Evolutionary conservation across 2,329 filamentous ascomycete species (phyloP).

Genomic region (Aspergillus piperis): DNA sequence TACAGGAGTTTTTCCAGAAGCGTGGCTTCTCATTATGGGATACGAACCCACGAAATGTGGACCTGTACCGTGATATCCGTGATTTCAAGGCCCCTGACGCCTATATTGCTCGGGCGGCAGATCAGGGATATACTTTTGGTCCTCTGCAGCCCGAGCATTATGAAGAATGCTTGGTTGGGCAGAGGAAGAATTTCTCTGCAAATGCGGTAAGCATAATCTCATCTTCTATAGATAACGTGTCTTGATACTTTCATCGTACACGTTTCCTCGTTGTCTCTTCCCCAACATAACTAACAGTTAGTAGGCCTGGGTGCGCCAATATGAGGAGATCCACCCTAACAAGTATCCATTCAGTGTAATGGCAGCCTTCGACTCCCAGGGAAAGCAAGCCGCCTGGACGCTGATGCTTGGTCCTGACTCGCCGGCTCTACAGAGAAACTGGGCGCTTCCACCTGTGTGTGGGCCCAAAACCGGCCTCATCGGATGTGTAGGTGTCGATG

Average conservation of each 20-base stretch:
- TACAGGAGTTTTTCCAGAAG: constrained; percentile 45
- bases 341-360: constrained; percentile 45
- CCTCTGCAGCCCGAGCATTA: constrained; percentile 40
- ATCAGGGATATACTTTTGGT: constrained; percentile 39
- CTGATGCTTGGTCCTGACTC: constrained; percentile 44
- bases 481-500: constrained; percentile 48
- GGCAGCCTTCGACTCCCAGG: constrained; percentile 42
- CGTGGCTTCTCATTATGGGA: constrained; percentile 40
- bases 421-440: constrained; percentile 33
- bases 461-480: constrained; percentile 47
- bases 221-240: too few species aligned
- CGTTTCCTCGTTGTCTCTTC: too few species aligned
- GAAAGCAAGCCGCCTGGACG: constrained; percentile 48
- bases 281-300: too few species aligned
- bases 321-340: constrained; percentile 36
- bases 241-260: too few species aligned
- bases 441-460: constrained; percentile 45
- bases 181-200: constrained; percentile 41
- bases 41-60: constrained; percentile 32
- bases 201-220: constrained; percentile 33
- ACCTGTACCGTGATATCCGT: constrained; percentile 45
- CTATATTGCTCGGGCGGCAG: constrained; percentile 38
- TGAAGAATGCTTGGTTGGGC: constrained; percentile 42
- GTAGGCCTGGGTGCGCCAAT: constrained; percentile 45
- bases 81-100: constrained; percentile 37